Evolutionary conservation across 2,329 filamentous ascomycete species (phyloP), one percentile per base, ranked within the genome.

Genomic region (Exutisphaerella laricina): DNA sequence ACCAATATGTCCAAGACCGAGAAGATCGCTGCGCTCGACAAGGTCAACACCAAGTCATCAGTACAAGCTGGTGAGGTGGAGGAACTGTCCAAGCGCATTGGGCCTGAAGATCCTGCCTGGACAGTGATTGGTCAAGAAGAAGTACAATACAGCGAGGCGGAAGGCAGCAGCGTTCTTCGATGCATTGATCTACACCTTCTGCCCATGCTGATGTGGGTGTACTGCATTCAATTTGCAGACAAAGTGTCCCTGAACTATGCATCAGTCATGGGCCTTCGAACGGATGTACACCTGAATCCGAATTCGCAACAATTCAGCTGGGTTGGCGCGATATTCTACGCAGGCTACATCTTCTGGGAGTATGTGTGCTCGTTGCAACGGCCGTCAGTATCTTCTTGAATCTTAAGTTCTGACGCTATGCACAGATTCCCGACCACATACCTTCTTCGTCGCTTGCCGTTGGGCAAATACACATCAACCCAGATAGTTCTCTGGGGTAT

Each of bases 401-500:
- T 12, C 22, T 12, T 4, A 14, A 22, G n/a, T 14, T 12, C 21
- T 20, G 21, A 37, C 18, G 7, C 13, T 21, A n/a, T 3, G 14
- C 13, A 13, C 34, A 37, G 34, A 18, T 35, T 35, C 5, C 22
- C 36, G 13, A 42, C 36, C 22, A 35, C 43, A 5, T 46, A 46
- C 17, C 29, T 46, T 16, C 34, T 46, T 14, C 32, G 35, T 12
- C 31, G 32, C 14, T 22, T 46, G 12, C 43, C 43, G 30, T 33
- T 46, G 5, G 43, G 37, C 9, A 46, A 46, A 26, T 46, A 41
- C 26, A 41, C 38, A 8, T 41, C 73, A 0, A 60, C 60, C 2
- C 74, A 73, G 51, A 66, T 72, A 0, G 62, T 78, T 36, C 62
- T 66, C 23, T 79, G 75, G 70, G 74, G 72, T 8, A 69, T 25